These are phyloP conservation scores for Diplodia scrobiculata DNA, from an alignment of 2,329 filamentous ascomycete species.

Conservation along the genomic window DNA sequence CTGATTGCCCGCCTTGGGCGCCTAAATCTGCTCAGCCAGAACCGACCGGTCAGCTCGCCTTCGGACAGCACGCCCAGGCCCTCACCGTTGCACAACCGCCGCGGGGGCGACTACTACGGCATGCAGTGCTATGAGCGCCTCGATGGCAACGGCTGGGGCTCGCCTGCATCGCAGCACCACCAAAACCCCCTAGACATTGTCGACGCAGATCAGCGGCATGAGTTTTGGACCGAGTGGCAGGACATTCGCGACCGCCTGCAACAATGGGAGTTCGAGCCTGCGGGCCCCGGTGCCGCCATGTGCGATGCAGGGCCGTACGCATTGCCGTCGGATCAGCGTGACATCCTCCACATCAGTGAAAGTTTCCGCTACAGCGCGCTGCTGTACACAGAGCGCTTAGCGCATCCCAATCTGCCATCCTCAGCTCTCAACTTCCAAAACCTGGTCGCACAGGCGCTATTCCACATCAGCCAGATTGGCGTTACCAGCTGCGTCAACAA, in stretches of 20 bases:
- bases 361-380: constrained; percentile 87
- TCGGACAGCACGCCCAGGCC: constrained; percentile 41
- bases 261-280: constrained; percentile 75
- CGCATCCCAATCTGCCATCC: constrained; percentile 72
- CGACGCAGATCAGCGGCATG: constrained; percentile 56
- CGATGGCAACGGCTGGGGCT: constrained; percentile 68
- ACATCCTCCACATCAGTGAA: constrained; percentile 81
- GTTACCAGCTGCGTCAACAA: constrained; percentile 74
- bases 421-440: constrained; percentile 77
- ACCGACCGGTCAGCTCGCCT: constrained; percentile 50
- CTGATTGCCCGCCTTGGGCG: constrained; percentile 80
- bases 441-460: constrained; percentile 78
- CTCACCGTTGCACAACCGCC: constrained; percentile 40
- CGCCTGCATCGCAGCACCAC: constrained; percentile 52
- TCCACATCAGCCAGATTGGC: constrained; percentile 78
- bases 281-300: constrained; percentile 36
- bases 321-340: constrained; percentile 61
- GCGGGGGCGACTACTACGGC: constrained; percentile 55
- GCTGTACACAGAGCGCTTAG: constrained; percentile 85
- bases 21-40: constrained; percentile 80
- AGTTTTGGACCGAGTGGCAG: constrained; percentile 87
- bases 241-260: constrained; percentile 74
- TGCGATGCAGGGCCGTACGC: constrained; percentile 33
- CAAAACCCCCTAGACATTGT: constrained; percentile 49
- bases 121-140: constrained; percentile 59